Conservation (phyloP, 2,329 filamentous ascomycete genomes). For the Trematosphaeria pertusa region DNA sequence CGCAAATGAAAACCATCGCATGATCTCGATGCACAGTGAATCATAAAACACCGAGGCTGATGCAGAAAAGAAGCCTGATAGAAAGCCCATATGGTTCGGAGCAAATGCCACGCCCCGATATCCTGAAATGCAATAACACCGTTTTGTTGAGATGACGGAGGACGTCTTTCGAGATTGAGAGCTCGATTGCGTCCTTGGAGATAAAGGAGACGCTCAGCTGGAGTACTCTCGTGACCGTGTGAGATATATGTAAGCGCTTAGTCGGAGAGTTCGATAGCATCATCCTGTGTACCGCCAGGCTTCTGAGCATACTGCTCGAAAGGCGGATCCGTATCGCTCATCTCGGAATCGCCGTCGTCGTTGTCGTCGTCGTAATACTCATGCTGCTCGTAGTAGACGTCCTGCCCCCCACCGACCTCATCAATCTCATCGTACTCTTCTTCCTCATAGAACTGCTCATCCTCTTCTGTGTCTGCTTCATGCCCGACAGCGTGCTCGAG, state of each 20-base stretch:
- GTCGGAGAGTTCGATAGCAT: constrained; percentile 45
- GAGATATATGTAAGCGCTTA: too few relatives aligned
- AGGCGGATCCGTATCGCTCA: neutral
- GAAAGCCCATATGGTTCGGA: too few relatives aligned
- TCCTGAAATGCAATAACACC: neutral
- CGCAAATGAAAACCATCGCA: too few relatives aligned
- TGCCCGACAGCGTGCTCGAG: constrained; percentile 16
- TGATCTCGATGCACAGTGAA: too few relatives aligned
- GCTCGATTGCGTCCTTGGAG: too few relatives aligned
- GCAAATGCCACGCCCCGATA: neutral
- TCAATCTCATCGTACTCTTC: constrained; percentile 17
- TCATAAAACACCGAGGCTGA: too few relatives aligned
- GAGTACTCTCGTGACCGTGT: too few relatives aligned
- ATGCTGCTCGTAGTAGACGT: constrained; percentile 5
- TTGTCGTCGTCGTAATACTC: constrained; percentile 11
- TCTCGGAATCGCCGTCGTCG: constrained; percentile 8
- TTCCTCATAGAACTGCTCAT: constrained; percentile 18
- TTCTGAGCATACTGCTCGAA: constrained; percentile 12
- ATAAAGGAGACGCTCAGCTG: too few relatives aligned
- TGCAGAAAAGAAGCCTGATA: too few relatives aligned
- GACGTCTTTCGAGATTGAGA: neutral
- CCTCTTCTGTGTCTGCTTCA: constrained; percentile 14
- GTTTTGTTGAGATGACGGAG: neutral
- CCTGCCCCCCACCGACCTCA: neutral
- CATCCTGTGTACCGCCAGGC: constrained; percentile 39